phyloP scores from a whole-genome alignment of 2,329 filamentous ascomycete species.

The Hypoxylon sp. region DNA sequence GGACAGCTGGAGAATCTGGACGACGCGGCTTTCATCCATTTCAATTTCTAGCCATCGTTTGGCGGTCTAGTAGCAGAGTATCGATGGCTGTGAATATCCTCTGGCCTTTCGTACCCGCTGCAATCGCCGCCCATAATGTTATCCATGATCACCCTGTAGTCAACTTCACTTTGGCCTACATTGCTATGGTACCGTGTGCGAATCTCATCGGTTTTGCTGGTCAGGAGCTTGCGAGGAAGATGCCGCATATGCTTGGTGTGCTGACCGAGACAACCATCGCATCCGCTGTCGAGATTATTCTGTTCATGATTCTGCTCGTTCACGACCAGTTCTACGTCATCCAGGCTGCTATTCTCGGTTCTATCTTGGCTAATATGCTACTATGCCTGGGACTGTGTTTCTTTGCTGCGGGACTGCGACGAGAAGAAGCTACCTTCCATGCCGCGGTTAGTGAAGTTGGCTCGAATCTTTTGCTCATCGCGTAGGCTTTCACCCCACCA shows the following conservation, averaged over 20 bases:
- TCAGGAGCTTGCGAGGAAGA: conserved; percentile 78
- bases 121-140: conserved; percentile 72
- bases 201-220: conserved; percentile 83
- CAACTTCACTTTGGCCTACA: conserved; percentile 79
- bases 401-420: conserved; percentile 78
- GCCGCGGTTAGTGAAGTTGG: conserved; percentile 84
- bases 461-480: conserved; percentile 81
- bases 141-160: conserved; percentile 64
- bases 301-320: conserved; percentile 82
- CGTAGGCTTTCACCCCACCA: conserved; percentile 66
- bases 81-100: conserved; percentile 78
- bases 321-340: conserved; percentile 76
- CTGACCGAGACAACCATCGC: conserved; percentile 75
- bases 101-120: conserved; percentile 81
- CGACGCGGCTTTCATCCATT: conserved; percentile 74
- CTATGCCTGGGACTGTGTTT: conserved; percentile 87
- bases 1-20: conserved; percentile 74
- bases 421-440: conserved; percentile 79
- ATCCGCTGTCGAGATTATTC: conserved; percentile 83
- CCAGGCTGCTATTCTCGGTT: conserved; percentile 86
- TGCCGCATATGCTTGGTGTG: conserved; percentile 80
- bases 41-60: conserved; percentile 75
- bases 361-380: conserved; percentile 84
- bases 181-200: conserved; percentile 83
- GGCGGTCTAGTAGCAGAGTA: conserved; percentile 72